A percentile compares a stretch with the other conserved stretches of the same genome.
These are phyloP conservation scores for Phanerodontia chrysosporium DNA, from an alignment of 768 basidiomycete genomes.

Conservation along the genomic window DNA sequence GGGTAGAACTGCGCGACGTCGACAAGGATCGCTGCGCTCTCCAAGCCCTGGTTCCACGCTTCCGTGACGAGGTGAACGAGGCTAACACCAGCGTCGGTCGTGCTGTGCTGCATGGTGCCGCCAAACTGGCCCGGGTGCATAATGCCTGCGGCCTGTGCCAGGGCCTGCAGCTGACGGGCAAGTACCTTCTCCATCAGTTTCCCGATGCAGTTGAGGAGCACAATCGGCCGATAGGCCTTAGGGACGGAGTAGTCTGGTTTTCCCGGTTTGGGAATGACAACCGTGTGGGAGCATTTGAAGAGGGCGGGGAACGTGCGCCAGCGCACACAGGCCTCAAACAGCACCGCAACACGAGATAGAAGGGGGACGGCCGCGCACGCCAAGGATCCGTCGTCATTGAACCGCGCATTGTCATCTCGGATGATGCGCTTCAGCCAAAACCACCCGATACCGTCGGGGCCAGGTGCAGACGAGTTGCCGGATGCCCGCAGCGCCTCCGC, in stretches of 20 bases:
- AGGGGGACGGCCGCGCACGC: not conserved
- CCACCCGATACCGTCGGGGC: slow-evolving; percentile 8
- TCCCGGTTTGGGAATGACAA: slow-evolving; percentile 21
- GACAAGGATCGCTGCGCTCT: slow-evolving; percentile 7
- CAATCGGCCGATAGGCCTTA: slow-evolving; percentile 25
- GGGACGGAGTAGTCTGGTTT: slow-evolving; percentile 18
- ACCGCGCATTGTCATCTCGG: not conserved
- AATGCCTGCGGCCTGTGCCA: slow-evolving; percentile 7
- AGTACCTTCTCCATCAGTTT: slow-evolving; percentile 21
- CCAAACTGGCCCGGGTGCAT: slow-evolving; percentile 16
- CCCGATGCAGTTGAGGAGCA: slow-evolving; percentile 19
- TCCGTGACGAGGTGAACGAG: slow-evolving; percentile 12
- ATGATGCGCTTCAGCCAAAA: slow-evolving; percentile 1
- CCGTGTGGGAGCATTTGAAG: slow-evolving; percentile 12
- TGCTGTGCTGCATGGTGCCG: slow-evolving; percentile 15
- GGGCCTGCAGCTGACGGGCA: slow-evolving; percentile 13
- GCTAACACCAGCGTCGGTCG: slow-evolving; percentile 11
- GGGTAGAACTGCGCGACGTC: slow-evolving; percentile 20
- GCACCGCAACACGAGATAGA: not conserved
- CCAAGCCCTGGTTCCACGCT: not conserved
- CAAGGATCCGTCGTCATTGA: not conserved
- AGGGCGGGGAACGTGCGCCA: slow-evolving; percentile 3
- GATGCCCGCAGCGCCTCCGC: not conserved
- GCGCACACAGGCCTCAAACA: slow-evolving; percentile 13
- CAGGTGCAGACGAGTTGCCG: slow-evolving; percentile 6